phyloP scores from a whole-genome alignment of 2,329 filamentous ascomycete species.

The Penicillium corylophilum region DNA sequence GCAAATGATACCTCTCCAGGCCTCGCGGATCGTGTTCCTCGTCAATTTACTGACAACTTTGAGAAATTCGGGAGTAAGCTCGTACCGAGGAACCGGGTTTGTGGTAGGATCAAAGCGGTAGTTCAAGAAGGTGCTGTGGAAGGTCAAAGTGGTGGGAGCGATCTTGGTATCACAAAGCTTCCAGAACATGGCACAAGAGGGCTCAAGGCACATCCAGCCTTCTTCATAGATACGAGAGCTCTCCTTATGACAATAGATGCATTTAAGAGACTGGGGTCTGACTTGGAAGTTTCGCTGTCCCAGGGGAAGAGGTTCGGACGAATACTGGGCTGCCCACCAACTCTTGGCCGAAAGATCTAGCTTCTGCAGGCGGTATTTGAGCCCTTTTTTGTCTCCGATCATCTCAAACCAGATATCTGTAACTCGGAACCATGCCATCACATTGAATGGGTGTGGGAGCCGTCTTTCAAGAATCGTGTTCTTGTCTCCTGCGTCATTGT shows the following conservation, averaged over 20 bases:
- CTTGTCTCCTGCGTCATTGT: constrained; percentile 47
- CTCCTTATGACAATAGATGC: constrained; percentile 40
- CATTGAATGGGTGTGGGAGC: constrained; percentile 60
- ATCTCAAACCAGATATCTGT: constrained; percentile 69
- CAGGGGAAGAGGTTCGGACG: constrained; percentile 25
- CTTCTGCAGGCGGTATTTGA: constrained; percentile 66
- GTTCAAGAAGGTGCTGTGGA: constrained; percentile 58
- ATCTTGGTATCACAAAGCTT: constrained; percentile 33
- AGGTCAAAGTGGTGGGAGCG: constrained; percentile 42
- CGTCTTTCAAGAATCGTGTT: constrained; percentile 51
- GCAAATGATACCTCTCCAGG: constrained; percentile 66
- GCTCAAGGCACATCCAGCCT: constrained; percentile 61
- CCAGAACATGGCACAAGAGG: constrained; percentile 57
- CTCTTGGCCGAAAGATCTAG: constrained; percentile 52
- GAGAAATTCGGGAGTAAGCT: not conserved
- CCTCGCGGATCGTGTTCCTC: constrained; percentile 50
- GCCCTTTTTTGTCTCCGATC: constrained; percentile 41
- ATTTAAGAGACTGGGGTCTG: constrained; percentile 30
- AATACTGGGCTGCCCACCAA: constrained; percentile 57
- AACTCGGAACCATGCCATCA: constrained; percentile 68
- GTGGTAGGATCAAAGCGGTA: constrained; percentile 50
- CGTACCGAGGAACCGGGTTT: constrained; percentile 11
- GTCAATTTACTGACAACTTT: constrained; percentile 37
- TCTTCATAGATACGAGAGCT: constrained; percentile 40
- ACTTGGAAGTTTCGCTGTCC: constrained; percentile 32